Conservation (phyloP, 164 flowering plant species). For the Vitis riparia region DNA sequence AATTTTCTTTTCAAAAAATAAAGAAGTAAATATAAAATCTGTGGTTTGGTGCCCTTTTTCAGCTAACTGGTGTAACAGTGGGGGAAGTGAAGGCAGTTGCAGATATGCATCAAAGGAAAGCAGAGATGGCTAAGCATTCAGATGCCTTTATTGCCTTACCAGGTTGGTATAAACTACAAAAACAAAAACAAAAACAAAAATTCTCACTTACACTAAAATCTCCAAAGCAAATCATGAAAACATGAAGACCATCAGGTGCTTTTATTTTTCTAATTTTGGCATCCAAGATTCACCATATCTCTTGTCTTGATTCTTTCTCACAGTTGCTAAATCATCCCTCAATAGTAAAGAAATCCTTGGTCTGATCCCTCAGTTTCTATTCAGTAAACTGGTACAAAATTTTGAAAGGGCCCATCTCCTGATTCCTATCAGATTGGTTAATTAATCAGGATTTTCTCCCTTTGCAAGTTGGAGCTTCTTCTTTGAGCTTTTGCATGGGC, state of each 20-base stretch:
- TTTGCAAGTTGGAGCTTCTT: not conserved
- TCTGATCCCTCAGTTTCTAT: conserved; percentile 5
- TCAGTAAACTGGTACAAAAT: not conserved
- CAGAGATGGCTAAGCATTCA: conserved; percentile 97
- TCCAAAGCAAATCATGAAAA: conserved; percentile 9
- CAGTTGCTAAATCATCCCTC: too few relatives aligned
- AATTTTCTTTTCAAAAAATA: conserved; percentile 11
- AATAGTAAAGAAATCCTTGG: not conserved
- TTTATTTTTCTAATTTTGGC: conserved; percentile 17
- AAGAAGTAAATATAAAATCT: not conserved
- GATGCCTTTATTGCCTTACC: conserved; percentile 99
- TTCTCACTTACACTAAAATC: conserved; percentile 10
- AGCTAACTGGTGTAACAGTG: conserved; percentile 96
- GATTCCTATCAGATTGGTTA: conserved; percentile 4
- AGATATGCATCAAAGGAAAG: conserved; percentile 99
- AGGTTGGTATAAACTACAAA: conserved; percentile 51
- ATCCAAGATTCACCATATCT: not conserved
- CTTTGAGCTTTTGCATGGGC: not conserved
- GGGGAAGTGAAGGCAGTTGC: conserved; percentile 99
- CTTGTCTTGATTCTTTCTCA: not conserved
- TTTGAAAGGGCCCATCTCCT: conserved; percentile 3
- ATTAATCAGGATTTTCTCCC: not conserved
- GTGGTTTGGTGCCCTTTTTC: conserved; percentile 38
- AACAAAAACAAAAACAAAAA: too few relatives aligned
- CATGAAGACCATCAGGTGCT: not conserved